Base-by-base conservation (phyloP, 257 asterid genomes). In the Phtheirospermum japonicum region DNA sequence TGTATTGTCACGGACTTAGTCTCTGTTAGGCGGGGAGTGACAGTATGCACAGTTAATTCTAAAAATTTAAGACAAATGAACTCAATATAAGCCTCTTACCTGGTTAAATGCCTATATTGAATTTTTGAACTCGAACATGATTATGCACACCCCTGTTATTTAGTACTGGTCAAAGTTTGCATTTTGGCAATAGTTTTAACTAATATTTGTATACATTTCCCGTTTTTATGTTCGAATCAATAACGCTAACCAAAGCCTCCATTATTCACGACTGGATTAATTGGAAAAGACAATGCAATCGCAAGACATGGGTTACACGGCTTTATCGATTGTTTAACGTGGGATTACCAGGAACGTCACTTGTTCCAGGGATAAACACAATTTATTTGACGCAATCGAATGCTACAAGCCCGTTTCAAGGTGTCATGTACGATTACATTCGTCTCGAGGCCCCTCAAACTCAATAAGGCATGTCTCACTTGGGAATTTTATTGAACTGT, bases 271-370 rank as follows among this genome's bases (percentile, higher is more conserved):
- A 79, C 66, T 0, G 86, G 90, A 60, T 51, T 86, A 58, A 81
- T 87, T 18, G 97, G 97, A 20, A 86, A 83, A 64, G 94, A 89
- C 64, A 89, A 89, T 23, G 77, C 95, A 13, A 83, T 87, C 6
- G 94, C 95, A 1, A 81, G 97, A 9, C 95, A 87, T 50, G 97
- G 95, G 30, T 80, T 81, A 61, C 97, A 87, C 63, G 97, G 0
- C 71, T 89, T 3, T 81, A 87, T 42, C 78, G 95, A 92, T 71
- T 89, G 4, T 83, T 78, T 70, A 76, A 14, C 64, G 81, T 85
- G 69, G 87, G 79, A 19, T 64, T 87, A 26, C 61, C 59, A 26
- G 77, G 80, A 1, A 31, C 59, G 57, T 16, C 48, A 46, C 71
- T 89, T 7, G 77, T 43, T 14, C 0, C 75, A 57, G 92, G 90